Evolutionary conservation across 73 alveolate genomes (phyloP), one percentile per base, ranked within the genome.

Genomic region (Tetrahymena malaccensis): DNA sequence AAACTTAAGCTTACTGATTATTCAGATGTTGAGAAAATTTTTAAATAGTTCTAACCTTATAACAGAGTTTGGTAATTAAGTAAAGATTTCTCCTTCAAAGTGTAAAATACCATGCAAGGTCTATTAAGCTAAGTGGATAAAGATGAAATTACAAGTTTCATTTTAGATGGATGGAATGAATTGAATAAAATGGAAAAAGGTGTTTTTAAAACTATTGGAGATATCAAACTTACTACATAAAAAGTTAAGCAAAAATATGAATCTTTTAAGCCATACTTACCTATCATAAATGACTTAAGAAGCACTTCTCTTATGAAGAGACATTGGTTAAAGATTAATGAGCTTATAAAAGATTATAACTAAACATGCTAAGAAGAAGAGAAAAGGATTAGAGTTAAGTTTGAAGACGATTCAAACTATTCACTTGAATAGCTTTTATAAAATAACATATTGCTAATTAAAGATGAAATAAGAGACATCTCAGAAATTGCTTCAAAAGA

Each of bases 401-500:
- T 97, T 9, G 98, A 97, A 55, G 97, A 94, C 31, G 98, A 97
- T 93, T 96, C 97, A 4, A 97, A 97, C 85, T 96, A 94, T 57
- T 94, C 98, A 31, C 85, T 97, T 6, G 44, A 95, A 35, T 94
- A 94, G 38, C 84, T 97, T 50, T 94, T 96, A 22, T 97, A 97
- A 31, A 95, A 96, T 57, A 99, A 98, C 21, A 97, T 97, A 27
- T 96, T 98, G 97, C 97, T 96, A 16, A 96, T 96, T 84, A 98
- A 98, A 55, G 99, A 98, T 70, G 99, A 98, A 94, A 97, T 98
- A 8, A 98, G 98, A 22, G 99, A 98, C 85, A 98, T 98, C 55
- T 94, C 98, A 19, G 99, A 98, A 93, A 97, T 97, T 93, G 99
- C 99, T 17, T 97, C 99, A 22, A 98, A 99, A 85, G 98, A 98